phyloP scores from a whole-genome alignment of 2,329 filamentous ascomycete genomes.

The Lithohypha guttulata region DNA sequence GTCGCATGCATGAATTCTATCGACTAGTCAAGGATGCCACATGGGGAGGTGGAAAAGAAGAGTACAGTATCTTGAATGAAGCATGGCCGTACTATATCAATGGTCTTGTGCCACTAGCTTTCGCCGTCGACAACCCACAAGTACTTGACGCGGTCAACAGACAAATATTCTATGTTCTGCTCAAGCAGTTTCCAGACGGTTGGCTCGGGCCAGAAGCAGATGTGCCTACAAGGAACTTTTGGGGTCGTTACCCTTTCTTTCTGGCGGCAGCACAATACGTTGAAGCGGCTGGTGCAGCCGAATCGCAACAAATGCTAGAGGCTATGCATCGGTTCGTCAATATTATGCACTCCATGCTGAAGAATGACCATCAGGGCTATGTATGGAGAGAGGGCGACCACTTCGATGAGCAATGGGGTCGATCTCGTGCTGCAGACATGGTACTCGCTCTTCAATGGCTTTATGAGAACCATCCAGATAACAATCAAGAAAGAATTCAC shows the following conservation, averaged over 20 bases:
- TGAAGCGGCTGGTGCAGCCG: constrained; percentile 42
- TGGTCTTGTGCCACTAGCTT: constrained; percentile 46
- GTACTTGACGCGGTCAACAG: constrained; percentile 32
- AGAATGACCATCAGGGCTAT: constrained; percentile 42
- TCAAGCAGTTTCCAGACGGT: constrained; percentile 41
- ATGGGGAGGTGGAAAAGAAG: constrained; percentile 42
- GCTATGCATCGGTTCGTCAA: constrained; percentile 41
- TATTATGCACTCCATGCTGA: constrained; percentile 45
- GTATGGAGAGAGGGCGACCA: constrained; percentile 35
- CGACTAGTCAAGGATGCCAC: constrained; percentile 41
- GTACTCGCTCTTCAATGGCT: constrained; percentile 40
- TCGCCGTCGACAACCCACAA: constrained; percentile 36
- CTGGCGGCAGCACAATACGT: constrained; percentile 39
- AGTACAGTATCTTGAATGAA: constrained; percentile 44
- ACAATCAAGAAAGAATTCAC: constrained; percentile 27
- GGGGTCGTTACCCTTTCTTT: constrained; percentile 43
- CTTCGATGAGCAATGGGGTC: constrained; percentile 34
- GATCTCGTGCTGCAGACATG: constrained; percentile 34
- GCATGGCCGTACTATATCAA: constrained; percentile 51
- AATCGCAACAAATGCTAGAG: constrained; percentile 34
- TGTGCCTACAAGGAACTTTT: constrained; percentile 37
- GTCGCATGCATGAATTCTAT: constrained; percentile 47
- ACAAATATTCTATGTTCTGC: constrained; percentile 7
- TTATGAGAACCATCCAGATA: constrained; percentile 34
- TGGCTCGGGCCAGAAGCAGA: constrained; percentile 47